Base-by-base conservation (phyloP, 208 protist genomes). In the Balamuthia mandrillaris region DNA sequence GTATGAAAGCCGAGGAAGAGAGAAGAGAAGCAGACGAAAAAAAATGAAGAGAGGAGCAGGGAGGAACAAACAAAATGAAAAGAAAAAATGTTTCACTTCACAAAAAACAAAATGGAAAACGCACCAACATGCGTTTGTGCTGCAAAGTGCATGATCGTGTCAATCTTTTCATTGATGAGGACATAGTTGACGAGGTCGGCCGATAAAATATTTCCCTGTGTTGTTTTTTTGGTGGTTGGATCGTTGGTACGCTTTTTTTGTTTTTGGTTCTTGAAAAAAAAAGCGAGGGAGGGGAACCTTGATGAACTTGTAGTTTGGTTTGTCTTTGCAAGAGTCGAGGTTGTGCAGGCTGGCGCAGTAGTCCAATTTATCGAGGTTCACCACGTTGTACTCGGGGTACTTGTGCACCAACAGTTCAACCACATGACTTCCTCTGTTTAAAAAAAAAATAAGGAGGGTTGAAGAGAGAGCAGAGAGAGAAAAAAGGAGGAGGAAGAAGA, bases 71-170 rank as follows among this genome's bases (percentile, higher is more conserved):
- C 47, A 14, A 54, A 54, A 54, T 14, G 18, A 54, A 54, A 54
- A 54, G 14, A 54, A 54, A 24, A 54, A 24, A 18, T 14, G 47
- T 54, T 54, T 14, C 21, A 24, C 16, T 54, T 24, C n/a, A n/a
- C n/a, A n/a, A n/a, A n/a, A n/a, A n/a, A n/a, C n/a, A n/a, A n/a
- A n/a, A n/a, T n/a, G n/a, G n/a, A n/a, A 31, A 14, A 3, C 47
- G 1, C 54, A 86, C 81, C 89, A 10, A 98, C 96, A 91, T 98
- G 96, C 0, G 92, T 95, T 86, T 98, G 93, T 9, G 96, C 96
- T 0, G 96, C 96, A 90, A 98, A 97, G 89, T 98, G 90, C 6
- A 97, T 89, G 54, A 98, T 89, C n/a, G 95, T 96, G 88, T 98
- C 96, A 61, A 98, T 93, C 27, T 93, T 10, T 58, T 96, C 82